Percentiles rank a stretch among this genome's conserved stretches.
Conservation (phyloP, 2,329 filamentous ascomycete genomes). For the Spiromastix sp. region DNA sequence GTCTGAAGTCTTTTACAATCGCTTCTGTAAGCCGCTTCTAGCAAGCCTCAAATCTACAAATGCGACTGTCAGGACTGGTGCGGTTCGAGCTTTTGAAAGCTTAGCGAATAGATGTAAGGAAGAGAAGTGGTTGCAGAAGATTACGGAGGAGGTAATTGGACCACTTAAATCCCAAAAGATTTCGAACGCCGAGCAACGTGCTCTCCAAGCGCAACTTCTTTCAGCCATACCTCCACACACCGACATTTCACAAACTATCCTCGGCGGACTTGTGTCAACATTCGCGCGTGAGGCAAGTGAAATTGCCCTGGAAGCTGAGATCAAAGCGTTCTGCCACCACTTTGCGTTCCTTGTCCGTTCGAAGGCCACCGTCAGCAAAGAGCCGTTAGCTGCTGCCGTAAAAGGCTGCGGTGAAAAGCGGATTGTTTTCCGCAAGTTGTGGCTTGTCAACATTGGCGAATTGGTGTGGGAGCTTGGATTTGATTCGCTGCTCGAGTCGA, state of each 20-base stretch:
- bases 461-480: conserved; percentile 51
- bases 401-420: conserved; percentile 87
- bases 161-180: conserved; percentile 79
- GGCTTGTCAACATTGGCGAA: conserved; percentile 66
- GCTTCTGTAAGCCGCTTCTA: conserved; percentile 77
- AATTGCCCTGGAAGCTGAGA: conserved; percentile 64
- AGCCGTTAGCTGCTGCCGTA: conserved; percentile 57
- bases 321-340: conserved; percentile 58
- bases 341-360: conserved; percentile 52
- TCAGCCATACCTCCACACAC: conserved; percentile 50
- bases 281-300: conserved; percentile 85
- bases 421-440: conserved; percentile 62
- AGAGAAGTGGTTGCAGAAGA: conserved; percentile 49
- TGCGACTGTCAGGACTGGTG: conserved; percentile 61
- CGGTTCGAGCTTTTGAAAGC: conserved; percentile 61
- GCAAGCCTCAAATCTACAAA: conserved; percentile 89
- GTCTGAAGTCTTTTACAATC: conserved; percentile 59
- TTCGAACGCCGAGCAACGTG: conserved; percentile 72
- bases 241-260: conserved; percentile 55
- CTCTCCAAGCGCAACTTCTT: conserved; percentile 74
- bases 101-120: conserved; percentile 56
- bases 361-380: conserved; percentile 51
- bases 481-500: conserved; percentile 37
- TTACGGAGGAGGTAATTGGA: conserved; percentile 65
- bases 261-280: conserved; percentile 54